A percentile compares a stretch with the other conserved stretches of the same genome.
These are phyloP conservation scores for Calonectria leucothoes DNA, from an alignment of 2,329 filamentous ascomycete genomes.

Conservation along the genomic window DNA sequence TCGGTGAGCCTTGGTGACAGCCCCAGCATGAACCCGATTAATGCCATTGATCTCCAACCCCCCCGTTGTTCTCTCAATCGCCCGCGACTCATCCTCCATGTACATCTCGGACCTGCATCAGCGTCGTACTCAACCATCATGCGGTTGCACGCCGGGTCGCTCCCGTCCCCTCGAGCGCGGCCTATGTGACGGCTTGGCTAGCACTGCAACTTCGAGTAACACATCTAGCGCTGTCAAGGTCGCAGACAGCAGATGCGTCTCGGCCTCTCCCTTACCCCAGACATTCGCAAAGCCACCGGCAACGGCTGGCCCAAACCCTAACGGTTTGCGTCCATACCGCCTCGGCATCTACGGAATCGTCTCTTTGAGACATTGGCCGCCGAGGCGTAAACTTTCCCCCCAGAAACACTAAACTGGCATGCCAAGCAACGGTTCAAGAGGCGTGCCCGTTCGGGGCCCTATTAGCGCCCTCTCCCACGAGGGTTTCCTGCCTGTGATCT, in stretches of 20 bases:
- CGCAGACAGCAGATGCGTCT: neutral
- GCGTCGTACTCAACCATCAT: constrained; percentile 11
- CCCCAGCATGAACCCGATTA: constrained; percentile 13
- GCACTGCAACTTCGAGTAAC: neutral
- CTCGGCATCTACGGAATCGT: neutral
- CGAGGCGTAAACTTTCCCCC: constrained; percentile 8
- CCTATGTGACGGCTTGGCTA: neutral
- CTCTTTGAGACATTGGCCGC: neutral
- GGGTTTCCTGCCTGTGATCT: constrained; percentile 44
- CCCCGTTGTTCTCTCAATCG: neutral
- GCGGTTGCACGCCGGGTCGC: neutral
- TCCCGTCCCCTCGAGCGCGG: neutral
- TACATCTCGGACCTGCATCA: constrained; percentile 13
- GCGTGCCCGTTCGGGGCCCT: constrained; percentile 28
- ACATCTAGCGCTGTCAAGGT: neutral
- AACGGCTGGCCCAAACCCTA: constrained; percentile 4
- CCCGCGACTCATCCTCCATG: neutral
- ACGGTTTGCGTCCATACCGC: neutral
- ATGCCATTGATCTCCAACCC: constrained; percentile 15
- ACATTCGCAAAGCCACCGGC: constrained; percentile 2
- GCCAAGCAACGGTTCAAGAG: constrained; percentile 26
- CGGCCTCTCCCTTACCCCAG: constrained; percentile 2
- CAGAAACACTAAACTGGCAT: constrained; percentile 10
- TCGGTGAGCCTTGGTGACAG: constrained; percentile 2
- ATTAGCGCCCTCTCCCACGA: constrained; percentile 35